Evolutionary conservation across 139 green algal genomes (phyloP), one percentile per base, ranked within the genome.

Genomic region (Ulvella scutata): DNA sequence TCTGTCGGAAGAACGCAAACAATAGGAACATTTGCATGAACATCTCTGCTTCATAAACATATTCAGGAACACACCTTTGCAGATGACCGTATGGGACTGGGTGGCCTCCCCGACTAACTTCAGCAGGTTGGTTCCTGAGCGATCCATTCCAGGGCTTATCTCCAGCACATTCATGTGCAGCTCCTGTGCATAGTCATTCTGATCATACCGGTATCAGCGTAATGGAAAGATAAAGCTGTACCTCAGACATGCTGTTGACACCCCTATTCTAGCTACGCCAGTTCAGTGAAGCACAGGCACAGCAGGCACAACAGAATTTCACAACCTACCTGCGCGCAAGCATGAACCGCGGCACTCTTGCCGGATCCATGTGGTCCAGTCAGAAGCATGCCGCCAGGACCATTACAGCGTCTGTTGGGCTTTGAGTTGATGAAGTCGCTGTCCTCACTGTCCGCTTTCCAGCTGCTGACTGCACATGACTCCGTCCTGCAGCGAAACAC

Each of bases 51-150:
- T n/a, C n/a, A n/a, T n/a, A n/a, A n/a, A n/a, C n/a, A n/a, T n/a
- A n/a, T n/a, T n/a, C n/a, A n/a, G n/a, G n/a, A n/a, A n/a, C n/a
- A n/a, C n/a, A n/a, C n/a, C n/a, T n/a, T n/a, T n/a, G n/a, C n/a
- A n/a, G n/a, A n/a, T n/a, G n/a, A n/a, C n/a, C 13, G 61, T 39
- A 37, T 76, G 39, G 21, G 75, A 79, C 61, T 79, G 44, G 9
- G 75, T 79, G n/a, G 75, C 75, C 39, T 79, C 75, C 20, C 75
- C 75, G n/a, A 79, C 40, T 4, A 79, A 61, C 39, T 35, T 62
- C 31, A 75, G 38, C 38, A 79, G 75, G 4, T 10, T 37, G 20
- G 62, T 31, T 7, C 75, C 75, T 33, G 61, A 72, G 9, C 75
- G 62, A 21, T 79, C 67, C 35, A 51, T 38, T 4, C 60, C 43